Conservation (phyloP, 148 eudicot genomes). For the Diospyros lotus region DNA sequence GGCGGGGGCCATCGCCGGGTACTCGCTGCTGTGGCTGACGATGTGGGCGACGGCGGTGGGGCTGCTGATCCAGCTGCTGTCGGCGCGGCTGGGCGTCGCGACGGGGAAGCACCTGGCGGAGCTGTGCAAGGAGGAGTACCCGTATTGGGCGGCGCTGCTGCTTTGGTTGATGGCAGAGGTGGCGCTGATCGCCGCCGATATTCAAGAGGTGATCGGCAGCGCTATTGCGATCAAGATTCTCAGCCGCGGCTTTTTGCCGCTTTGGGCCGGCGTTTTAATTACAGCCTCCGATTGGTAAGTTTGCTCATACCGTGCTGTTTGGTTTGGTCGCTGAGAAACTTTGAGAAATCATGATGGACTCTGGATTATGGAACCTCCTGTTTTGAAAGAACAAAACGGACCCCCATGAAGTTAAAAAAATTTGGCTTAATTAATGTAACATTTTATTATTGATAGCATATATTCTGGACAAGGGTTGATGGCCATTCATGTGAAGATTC, state of each 20-base stretch:
- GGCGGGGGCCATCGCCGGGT: slow-evolving; percentile 50
- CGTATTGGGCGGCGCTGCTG: slow-evolving; percentile 42
- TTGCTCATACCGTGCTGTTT: neutral
- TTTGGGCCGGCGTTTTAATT: slow-evolving; percentile 54
- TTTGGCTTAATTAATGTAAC: no score
- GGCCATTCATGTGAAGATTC: no score
- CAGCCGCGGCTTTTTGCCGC: slow-evolving; percentile 37
- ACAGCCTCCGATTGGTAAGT: slow-evolving; percentile 53
- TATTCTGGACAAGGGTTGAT: no score
- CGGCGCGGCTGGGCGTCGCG: slow-evolving; percentile 49
- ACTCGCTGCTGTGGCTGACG: slow-evolving; percentile 44
- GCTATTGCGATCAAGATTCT: slow-evolving; percentile 49
- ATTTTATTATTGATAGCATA: no score
- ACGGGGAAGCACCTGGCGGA: slow-evolving; percentile 52
- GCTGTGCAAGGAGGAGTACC: slow-evolving; percentile 50
- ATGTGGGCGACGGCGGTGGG: slow-evolving; percentile 58
- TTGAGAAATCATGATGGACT: no score
- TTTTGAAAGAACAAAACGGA: no score
- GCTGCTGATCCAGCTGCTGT: slow-evolving; percentile 40
- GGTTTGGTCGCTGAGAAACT: neutral
- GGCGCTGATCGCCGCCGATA: slow-evolving; percentile 51
- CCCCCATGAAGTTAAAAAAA: no score
- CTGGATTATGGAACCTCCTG: no score
- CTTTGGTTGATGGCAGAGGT: slow-evolving; percentile 55
- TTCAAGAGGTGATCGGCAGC: slow-evolving; percentile 55